Evolutionary conservation across 805 yeast species (phyloP).

Genomic region (Yarrowia sp.): DNA sequence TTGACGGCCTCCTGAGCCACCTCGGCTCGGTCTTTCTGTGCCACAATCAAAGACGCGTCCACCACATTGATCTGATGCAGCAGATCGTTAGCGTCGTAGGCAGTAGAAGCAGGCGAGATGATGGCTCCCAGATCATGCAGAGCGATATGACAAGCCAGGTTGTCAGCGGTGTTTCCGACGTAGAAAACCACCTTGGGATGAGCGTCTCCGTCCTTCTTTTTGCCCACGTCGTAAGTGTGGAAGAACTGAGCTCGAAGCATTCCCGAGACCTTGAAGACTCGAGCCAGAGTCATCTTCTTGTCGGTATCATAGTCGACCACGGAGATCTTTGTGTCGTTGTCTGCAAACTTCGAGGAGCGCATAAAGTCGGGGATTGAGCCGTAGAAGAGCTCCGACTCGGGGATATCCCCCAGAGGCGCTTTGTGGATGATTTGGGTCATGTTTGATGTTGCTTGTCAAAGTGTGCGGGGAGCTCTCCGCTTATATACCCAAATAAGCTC

Average conservation of each 20-base stretch:
- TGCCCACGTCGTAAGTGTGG: slow-evolving; percentile 20
- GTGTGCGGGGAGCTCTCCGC: not conserved
- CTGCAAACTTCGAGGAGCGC: slow-evolving; percentile 5
- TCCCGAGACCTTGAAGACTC: slow-evolving; percentile 12
- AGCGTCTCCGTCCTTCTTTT: slow-evolving; percentile 1
- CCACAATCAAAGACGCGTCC: slow-evolving; percentile 4
- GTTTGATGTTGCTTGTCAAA: not conserved
- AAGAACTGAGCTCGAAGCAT: slow-evolving; percentile 18
- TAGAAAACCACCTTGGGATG: slow-evolving; percentile 16
- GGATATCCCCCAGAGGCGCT: not conserved
- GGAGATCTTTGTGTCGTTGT: slow-evolving; percentile 4
- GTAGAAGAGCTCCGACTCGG: slow-evolving; percentile 23
- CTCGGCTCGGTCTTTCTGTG: slow-evolving; percentile 1
- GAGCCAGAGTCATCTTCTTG: slow-evolving; percentile 16
- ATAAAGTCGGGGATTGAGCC: slow-evolving; percentile 27
- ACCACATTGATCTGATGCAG: slow-evolving; percentile 28
- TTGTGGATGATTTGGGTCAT: slow-evolving; percentile 22
- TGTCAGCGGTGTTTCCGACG: slow-evolving; percentile 14
- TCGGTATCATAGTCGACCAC: slow-evolving; percentile 21
- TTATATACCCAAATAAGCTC: not conserved
- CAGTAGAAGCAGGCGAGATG: slow-evolving; percentile 15
- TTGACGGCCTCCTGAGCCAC: slow-evolving; percentile 40
- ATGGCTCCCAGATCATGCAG: slow-evolving; percentile 17
- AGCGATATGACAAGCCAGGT: slow-evolving; percentile 8
- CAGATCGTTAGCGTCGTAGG: slow-evolving; percentile 19